Base-by-base conservation (phyloP, 257 asterid species). In the Solanum chiquidenum region DNA sequence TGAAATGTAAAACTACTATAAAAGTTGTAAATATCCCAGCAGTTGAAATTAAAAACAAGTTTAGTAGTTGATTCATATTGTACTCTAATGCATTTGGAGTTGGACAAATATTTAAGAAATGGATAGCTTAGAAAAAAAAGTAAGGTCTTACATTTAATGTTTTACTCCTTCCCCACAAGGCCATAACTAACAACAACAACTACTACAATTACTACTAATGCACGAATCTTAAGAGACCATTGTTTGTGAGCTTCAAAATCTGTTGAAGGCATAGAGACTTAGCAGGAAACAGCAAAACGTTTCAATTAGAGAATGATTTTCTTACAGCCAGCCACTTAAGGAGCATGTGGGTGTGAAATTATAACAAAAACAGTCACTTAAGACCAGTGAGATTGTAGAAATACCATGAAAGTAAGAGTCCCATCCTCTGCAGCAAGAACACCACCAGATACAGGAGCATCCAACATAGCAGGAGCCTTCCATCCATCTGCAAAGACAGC, bases 371-470 rank as follows among this genome's bases (percentile, higher is more conserved):
- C 86, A 82, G 64, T 42, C 69, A 49, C 69, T 82, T 29, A 49
- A 29, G 69, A 49, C 86, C 31, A 23, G 31, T 82, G 10, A 82
- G 66, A 82, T 82, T 82, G 42, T 31, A 83, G 74, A 55, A 68
- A 64, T 92, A 97, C 99, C 99, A 97, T 97, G 92, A 97, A 97
- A 88, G 99, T 97, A 88, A 97, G 99, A 20, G 96, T 92, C 77
- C 98, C 99, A 76, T 89, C 86, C 86, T 95, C 96, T 27, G 99
- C 99, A 42, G 98, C 98, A 87, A 92, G 89, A 89, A 95, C 98
- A 83, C 99, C 99, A 85, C 99, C 99, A 20, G 99, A 97, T 46
- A 97, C 99, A 58, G 99, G 99, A 86, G 99, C 99, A 92, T 97
- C 99, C 95, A 97, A 93, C 98, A 95, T 93, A 86, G 94, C 92